Evolutionary conservation across 192 early-diverging fungal genomes (phyloP), one percentile per base, ranked within the genome.

Genomic region (Coemansia sp.): DNA sequence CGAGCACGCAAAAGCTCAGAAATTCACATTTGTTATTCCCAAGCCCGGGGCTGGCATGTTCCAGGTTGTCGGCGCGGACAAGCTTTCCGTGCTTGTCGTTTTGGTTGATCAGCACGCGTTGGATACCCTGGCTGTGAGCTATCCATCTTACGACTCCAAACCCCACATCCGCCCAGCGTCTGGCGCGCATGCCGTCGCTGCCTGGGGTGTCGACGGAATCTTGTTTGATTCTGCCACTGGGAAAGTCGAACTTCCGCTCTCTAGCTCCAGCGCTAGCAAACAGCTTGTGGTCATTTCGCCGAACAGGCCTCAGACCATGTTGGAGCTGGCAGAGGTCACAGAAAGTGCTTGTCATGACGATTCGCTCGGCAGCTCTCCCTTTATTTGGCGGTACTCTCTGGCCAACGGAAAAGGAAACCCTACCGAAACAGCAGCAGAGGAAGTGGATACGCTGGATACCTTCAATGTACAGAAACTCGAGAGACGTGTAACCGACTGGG

Each of bases 11-110:
- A 65, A 53, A 42, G 73, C 34, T 50, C 66, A 53, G 38, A 71
- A 66, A 38, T 81, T 81, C 50, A 81, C 73, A 73, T 81, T 81
- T 72, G 72, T 81, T 19, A 63, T 75, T 15, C 78, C 73, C 33
- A 75, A 64, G 45, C 62, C 73, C 3, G 78, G 78, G 10, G 25
- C 59, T 3, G 78, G 78, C 5, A 42, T 81, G 13, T 53, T 48
- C 17, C 56, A 42, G 4, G 52, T 74, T 23, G 34, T 61, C 9
- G 36, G 61, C 45, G n/a, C n/a, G 14, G 45, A 42, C 38, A 63
- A 66, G 1, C 43, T 45, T 22, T 66, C 73, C 5, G 73, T 72
- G 15, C 48, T 62, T 14, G 20, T 81, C 10, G 66, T 68, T 48
- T 33, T 81, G n/a, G 41, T 81, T 41, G 32, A 54, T 19, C 69